Conservation (phyloP, 2,329 filamentous ascomycete genomes). For the Zymoseptoria ardabiliae region DNA sequence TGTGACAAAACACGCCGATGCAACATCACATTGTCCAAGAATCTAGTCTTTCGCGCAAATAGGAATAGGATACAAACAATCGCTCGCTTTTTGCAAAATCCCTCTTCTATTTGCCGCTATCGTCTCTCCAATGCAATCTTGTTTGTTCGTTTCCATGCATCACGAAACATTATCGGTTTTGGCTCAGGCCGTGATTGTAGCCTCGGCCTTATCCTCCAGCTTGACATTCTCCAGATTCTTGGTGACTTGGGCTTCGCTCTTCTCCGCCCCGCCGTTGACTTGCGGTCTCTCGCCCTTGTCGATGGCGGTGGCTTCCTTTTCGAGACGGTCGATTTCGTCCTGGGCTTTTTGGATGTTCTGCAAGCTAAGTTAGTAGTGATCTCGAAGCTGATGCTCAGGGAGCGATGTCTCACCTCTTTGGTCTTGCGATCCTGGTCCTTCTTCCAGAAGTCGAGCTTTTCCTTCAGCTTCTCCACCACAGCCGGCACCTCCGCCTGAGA, state of each 20-base stretch:
- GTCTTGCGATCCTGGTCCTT: conserved; percentile 83
- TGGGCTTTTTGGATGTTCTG: conserved; percentile 96
- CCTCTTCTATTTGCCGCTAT: too few species aligned
- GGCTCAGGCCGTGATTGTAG: not conserved
- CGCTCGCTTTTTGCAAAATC: too few species aligned
- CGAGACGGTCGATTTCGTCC: conserved; percentile 84
- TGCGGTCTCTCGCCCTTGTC: conserved; percentile 46
- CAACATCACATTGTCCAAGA: too few species aligned
- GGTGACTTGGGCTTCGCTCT: conserved; percentile 51
- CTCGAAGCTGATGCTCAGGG: not conserved
- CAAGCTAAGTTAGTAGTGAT: conserved; percentile 16
- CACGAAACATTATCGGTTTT: not conserved
- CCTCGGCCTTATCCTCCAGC: conserved; percentile 45
- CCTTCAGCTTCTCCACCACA: conserved; percentile 81
- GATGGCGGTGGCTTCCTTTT: conserved; percentile 57
- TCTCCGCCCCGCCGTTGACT: conserved; percentile 50
- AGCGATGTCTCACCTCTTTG: conserved; percentile 61
- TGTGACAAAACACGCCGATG: too few species aligned
- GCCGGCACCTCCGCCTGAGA: conserved; percentile 72
- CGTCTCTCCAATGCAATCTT: too few species aligned
- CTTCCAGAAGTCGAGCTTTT: conserved; percentile 89
- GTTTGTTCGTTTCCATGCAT: too few species aligned
- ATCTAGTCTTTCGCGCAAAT: too few species aligned
- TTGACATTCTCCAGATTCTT: conserved; percentile 55
- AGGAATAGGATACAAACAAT: too few species aligned